Percentiles rank a stretch among this genome's conserved stretches.
Conservation (phyloP, 352 stramenopile species). For the Globisporangium mamillatum region DNA sequence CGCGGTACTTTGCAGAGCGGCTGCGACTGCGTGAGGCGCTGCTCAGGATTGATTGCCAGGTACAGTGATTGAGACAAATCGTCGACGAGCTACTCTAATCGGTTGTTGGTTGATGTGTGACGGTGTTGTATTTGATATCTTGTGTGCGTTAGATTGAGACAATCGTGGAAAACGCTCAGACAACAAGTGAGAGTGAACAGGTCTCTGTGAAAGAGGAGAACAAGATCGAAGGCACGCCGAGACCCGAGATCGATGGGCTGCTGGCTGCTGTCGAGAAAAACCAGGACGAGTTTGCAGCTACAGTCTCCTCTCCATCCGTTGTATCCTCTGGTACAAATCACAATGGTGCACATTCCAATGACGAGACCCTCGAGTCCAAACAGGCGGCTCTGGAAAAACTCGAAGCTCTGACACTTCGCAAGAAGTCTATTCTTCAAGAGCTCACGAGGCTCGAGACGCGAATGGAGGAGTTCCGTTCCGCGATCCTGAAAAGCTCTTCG, state of each 20-base stretch:
- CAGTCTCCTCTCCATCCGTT: background rate
- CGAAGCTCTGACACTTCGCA: background rate
- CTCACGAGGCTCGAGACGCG: conserved; percentile 19
- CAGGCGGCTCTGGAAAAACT: conserved; percentile 10
- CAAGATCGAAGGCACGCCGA: background rate
- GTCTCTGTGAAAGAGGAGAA: background rate
- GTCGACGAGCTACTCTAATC: background rate
- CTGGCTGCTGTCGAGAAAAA: background rate
- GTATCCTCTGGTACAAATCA: background rate
- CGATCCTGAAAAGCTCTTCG: conserved; percentile 43
- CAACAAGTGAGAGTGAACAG: background rate
- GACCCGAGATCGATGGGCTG: conserved; percentile 4
- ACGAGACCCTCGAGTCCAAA: background rate
- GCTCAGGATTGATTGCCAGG: conserved; percentile 80
- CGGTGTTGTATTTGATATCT: background rate
- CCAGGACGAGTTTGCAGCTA: background rate
- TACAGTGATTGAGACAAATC: conserved; percentile 1
- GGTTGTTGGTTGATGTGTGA: background rate
- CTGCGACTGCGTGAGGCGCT: conserved; percentile 72
- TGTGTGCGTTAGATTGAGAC: conserved; percentile 9
- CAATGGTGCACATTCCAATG: background rate
- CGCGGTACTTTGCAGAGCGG: conserved; percentile 84
- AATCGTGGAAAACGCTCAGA: background rate
- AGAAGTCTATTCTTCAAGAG: background rate
- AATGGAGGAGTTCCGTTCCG: conserved; percentile 59